Evolutionary conservation across 2,329 filamentous ascomycete genomes (phyloP).

Genomic region (Harringtonia aguacate): DNA sequence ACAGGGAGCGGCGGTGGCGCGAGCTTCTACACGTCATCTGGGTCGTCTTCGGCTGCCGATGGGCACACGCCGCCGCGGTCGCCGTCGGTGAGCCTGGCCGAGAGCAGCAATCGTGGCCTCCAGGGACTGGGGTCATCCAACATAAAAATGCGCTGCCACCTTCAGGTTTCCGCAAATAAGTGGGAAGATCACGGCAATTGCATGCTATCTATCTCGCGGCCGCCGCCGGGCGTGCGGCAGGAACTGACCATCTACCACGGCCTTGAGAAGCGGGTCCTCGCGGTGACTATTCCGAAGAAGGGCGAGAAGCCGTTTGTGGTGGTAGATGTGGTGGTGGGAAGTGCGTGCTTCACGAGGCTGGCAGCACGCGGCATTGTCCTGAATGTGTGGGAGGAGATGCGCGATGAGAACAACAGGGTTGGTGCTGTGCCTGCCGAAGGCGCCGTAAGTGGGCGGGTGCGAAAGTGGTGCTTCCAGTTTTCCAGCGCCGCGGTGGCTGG

Average conservation of each 20-base stretch:
- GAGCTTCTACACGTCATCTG: slow-evolving; percentile 48
- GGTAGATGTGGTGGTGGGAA: slow-evolving; percentile 75
- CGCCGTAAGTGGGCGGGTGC: slow-evolving; percentile 41
- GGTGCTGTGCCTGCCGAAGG: slow-evolving; percentile 41
- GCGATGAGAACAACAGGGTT: slow-evolving; percentile 47
- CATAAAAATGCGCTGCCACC: slow-evolving; percentile 77
- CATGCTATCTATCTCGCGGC: slow-evolving; percentile 68
- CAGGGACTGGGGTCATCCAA: slow-evolving; percentile 61
- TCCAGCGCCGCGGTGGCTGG: slow-evolving; percentile 39
- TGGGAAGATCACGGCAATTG: slow-evolving; percentile 91
- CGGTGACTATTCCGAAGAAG: slow-evolving; percentile 59
- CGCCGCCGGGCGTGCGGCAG: slow-evolving; percentile 51
- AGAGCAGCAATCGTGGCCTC: slow-evolving; percentile 34
- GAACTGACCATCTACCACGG: slow-evolving; percentile 51
- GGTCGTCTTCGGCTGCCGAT: slow-evolving; percentile 37
- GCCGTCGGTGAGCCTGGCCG: slow-evolving; percentile 45
- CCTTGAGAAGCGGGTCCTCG: slow-evolving; percentile 75
- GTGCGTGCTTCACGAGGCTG: slow-evolving; percentile 74
- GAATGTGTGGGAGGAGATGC: slow-evolving; percentile 73
- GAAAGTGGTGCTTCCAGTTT: slow-evolving; percentile 55
- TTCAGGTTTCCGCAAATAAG: slow-evolving; percentile 63
- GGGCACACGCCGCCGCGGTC: slow-evolving; percentile 41
- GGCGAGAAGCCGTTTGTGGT: slow-evolving; percentile 48
- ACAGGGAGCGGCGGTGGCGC: slow-evolving; percentile 36
- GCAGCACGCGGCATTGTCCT: slow-evolving; percentile 80